Base-by-base conservation (phyloP, 2,329 filamentous ascomycete species). In the Fusarium sp. region DNA sequence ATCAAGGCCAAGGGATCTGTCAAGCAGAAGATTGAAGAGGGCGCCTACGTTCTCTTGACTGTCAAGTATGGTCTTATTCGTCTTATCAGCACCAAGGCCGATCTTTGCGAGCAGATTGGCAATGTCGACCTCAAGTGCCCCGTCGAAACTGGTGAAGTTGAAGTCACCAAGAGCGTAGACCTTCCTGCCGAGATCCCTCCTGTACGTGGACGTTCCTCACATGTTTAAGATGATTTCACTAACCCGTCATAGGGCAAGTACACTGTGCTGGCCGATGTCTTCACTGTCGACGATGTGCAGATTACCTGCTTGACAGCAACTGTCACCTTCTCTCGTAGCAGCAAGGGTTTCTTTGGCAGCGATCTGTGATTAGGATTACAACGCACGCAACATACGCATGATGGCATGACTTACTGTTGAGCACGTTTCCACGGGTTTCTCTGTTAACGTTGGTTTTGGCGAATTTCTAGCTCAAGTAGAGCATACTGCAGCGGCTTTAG, bases 51-150 rank as follows among this genome's bases (percentile, higher is more conserved):
- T 68, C 85, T 91, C 49, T 80, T 99, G 42, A 87, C 90, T 72
- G 95, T 99, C 82, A 98, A 97, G 83, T 98, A 97, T 80, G 95
- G 95, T 65, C 86, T 97, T 72, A 98, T 99, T 80, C 92, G 90
- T 58, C 88, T 99, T 70, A 89, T 99, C 80, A 93, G 88, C 80
- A 92, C 92, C 71, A 88, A 86, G 72, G 90, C 91, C 75, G 92
- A 97, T 78, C 88, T 98, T 40, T 99, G 96, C 84, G 92, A 98
- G 65, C 91, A 97, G 79, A 88, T 97, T 71, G 85, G 88, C 78
- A 94, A 98, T 73, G 93, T 98, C 46, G 93, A 98, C 75, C 84
- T 98, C 60, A 83, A 93, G 75, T 99, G 96, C 81, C 96, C 96
- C 50, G 87, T 99, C 63, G 85, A 97, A 82, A 88, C 93, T 82